Base-by-base conservation (phyloP, 495 filamentous ascomycete species). In the Amniculicola lignicola region DNA sequence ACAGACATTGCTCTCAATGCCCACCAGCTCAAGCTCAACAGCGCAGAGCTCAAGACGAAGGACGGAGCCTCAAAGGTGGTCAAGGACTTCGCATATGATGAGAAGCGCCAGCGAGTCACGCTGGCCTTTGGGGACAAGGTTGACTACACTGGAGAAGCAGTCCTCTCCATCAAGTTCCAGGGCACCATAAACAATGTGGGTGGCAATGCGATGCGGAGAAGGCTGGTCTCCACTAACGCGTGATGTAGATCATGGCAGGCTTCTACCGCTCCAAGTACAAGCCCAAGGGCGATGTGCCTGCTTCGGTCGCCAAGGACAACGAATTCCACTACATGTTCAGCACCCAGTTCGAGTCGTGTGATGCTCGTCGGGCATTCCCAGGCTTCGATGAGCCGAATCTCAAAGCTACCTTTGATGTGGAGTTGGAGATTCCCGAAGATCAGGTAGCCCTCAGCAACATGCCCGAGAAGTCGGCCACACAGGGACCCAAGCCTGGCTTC, bases 311-410 rank as follows among this genome's bases (percentile, higher is more conserved):
- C 12, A 84, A 78, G 66, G 88, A 93, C 43, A 80, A 75, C 12
- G 87, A 93, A 36, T 85, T 84, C 67, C 80, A 92, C 73, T 89
- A 90, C 72, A 95, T 96, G 92, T 82, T 94, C 68, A 90, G 85
- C 72, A 98, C 93, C 35, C 93, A 98, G 72, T 97, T 98, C 64
- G 93, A 98, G 74, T 85, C 90, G 36, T 95, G 90, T 67, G 93
- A 96, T 76, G 93, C 93, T 36, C 83, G 93, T 46, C 77, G 90
- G 61, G 91, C 91, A 18, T 94, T 98, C 70, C 93, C 93, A 38
- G 97, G 93, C 75, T 97, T 97, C 63, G 93, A 98, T 67, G 93
- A 98, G 74, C 93, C 93, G 16, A 96, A 94, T 64, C 77, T 96
- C 44, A 98, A 98, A 72, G 89, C 93, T 21, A 88, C 89, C 6